Evolutionary conservation across 257 asterid species (phyloP).

Genomic region (Capsicum rhomboideum): DNA sequence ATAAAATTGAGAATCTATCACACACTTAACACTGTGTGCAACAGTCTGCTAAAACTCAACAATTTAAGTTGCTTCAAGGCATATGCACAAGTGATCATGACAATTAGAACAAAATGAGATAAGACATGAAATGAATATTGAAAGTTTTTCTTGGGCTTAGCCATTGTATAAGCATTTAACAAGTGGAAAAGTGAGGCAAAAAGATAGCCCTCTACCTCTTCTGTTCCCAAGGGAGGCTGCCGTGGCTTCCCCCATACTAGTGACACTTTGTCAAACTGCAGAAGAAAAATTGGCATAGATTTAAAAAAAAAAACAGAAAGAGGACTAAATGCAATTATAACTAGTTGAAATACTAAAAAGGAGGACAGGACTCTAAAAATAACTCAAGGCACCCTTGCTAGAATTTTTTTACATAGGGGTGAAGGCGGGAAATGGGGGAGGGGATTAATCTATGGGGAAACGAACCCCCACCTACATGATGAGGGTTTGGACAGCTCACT

Average conservation of each 20-base stretch:
- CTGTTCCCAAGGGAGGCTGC: constrained; percentile 68
- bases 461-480: not conserved
- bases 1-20: not conserved
- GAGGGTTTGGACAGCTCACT: not conserved
- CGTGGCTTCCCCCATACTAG: constrained; percentile 99
- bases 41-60: not conserved
- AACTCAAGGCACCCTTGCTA: not conserved
- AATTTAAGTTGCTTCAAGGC: not conserved
- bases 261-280: constrained; percentile 71
- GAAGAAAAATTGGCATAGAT: not conserved
- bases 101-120: not conserved
- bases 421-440: not conserved
- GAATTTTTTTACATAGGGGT: not conserved
- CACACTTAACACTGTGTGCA: not conserved
- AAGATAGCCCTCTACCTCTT: constrained; percentile 47
- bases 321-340: not conserved
- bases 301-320: not conserved
- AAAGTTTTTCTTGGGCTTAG: not conserved
- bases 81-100: not conserved
- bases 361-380: not conserved
- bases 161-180: not conserved
- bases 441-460: not conserved
- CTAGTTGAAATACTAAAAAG: not conserved
- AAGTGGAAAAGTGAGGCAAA: not conserved
- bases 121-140: not conserved